phyloP scores from a whole-genome alignment of 805 yeast species.

The Starmerella stigmatis region DNA sequence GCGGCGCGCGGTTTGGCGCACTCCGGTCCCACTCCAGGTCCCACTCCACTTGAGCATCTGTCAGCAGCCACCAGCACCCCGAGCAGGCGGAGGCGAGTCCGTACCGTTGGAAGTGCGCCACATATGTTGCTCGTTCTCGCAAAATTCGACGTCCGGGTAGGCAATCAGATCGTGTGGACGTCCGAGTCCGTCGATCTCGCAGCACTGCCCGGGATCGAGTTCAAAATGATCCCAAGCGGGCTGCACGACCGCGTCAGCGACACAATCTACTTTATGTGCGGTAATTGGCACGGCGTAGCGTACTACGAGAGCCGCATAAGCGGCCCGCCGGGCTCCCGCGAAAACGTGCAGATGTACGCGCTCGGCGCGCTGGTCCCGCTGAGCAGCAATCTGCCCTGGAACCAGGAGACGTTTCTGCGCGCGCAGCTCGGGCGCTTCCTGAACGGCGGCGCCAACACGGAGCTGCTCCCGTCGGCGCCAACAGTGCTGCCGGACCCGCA shows the following conservation, averaged over 20 bases:
- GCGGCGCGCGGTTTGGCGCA: too few species aligned
- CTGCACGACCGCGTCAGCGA: slow-evolving; percentile 45
- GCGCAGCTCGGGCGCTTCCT: slow-evolving; percentile 18
- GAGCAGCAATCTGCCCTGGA: slow-evolving; percentile 18
- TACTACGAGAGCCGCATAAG: slow-evolving; percentile 16
- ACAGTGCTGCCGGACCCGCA: slow-evolving; percentile 14
- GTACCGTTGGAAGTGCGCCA: too few species aligned
- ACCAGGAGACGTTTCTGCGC: slow-evolving; percentile 20
- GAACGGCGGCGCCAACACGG: slow-evolving; percentile 6
- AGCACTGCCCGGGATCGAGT: slow-evolving; percentile 42
- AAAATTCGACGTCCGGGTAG: slow-evolving; percentile 43
- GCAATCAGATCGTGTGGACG: slow-evolving; percentile 42
- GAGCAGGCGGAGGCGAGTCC: too few species aligned
- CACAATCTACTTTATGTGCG: slow-evolving; percentile 40
- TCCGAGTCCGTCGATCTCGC: slow-evolving; percentile 21
- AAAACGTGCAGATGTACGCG: slow-evolving; percentile 17
- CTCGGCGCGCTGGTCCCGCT: slow-evolving; percentile 23
- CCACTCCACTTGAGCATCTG: too few species aligned
- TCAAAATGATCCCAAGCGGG: slow-evolving; percentile 60
- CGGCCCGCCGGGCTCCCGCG: slow-evolving; percentile 13
- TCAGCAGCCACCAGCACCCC: slow-evolving; percentile 1
- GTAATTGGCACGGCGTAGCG: slow-evolving; percentile 22
- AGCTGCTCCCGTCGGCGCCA: slow-evolving; percentile 5
- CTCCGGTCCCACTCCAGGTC: too few species aligned
- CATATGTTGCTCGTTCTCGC: slow-evolving; percentile 38